Conservation (phyloP, 176 grass and related monocot genomes). For the Oryza rufipogon region DNA sequence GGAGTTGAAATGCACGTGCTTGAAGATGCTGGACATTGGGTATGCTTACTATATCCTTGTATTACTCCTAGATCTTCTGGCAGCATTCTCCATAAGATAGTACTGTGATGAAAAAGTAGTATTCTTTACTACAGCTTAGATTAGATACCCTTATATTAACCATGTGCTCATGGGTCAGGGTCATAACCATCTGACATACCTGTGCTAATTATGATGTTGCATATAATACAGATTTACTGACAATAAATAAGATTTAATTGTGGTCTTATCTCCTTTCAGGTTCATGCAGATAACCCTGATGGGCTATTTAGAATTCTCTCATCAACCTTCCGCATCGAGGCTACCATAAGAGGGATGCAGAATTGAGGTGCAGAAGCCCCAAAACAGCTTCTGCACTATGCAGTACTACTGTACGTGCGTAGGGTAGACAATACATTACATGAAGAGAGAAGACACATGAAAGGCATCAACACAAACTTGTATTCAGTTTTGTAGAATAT, state of each 20-base stretch:
- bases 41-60: conserved; percentile 32
- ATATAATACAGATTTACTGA: not conserved
- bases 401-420: not conserved
- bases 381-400: not conserved
- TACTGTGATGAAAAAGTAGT: not conserved
- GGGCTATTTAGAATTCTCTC: conserved; percentile 92
- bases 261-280: conserved; percentile 52
- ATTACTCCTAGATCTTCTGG: not conserved
- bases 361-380: conserved; percentile 32
- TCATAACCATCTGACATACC: not conserved
- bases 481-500: conserved; percentile 39
- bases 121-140: not conserved
- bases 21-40: conserved; percentile 98
- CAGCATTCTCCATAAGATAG: not conserved
- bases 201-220: not conserved
- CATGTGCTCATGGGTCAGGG: not conserved
- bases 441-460: not conserved
- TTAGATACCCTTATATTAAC: not conserved
- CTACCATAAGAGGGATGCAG: conserved; percentile 67
- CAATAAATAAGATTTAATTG: not conserved
- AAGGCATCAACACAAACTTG: not conserved
- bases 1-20: conserved; percentile 97
- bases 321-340: conserved; percentile 76
- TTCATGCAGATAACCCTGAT: conserved; percentile 91
- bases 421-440: not conserved